Conservation (phyloP, 2,329 filamentous ascomycete species). For the Penicillium aurantiogriseum region DNA sequence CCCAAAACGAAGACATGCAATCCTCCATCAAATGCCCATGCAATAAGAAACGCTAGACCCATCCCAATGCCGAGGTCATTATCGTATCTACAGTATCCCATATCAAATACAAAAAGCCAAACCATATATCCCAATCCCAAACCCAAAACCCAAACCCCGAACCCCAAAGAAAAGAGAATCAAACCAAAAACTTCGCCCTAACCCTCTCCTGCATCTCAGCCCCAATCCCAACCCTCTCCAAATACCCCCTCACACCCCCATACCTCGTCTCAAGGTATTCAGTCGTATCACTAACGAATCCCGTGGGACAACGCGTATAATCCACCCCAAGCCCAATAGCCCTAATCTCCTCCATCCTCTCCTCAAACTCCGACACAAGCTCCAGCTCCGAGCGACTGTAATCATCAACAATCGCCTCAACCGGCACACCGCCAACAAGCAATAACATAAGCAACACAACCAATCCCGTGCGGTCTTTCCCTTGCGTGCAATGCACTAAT, state of each 20-base stretch:
- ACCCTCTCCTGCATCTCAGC: constrained; percentile 44
- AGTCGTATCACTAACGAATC: constrained; percentile 62
- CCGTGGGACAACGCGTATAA: constrained; percentile 65
- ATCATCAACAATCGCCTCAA: constrained; percentile 65
- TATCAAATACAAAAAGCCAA: constrained; percentile 8
- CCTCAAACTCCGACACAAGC: constrained; percentile 60
- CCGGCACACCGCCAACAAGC: constrained; percentile 55
- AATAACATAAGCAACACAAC: constrained; percentile 67
- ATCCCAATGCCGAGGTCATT: constrained; percentile 9
- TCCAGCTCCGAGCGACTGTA: constrained; percentile 66
- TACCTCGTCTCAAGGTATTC: constrained; percentile 60
- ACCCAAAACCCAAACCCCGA: background rate
- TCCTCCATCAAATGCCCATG: background rate
- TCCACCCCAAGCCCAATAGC: constrained; percentile 70
- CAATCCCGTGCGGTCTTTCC: constrained; percentile 80
- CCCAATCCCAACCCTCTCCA: constrained; percentile 61
- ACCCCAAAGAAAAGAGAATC: background rate
- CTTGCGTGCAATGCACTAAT: constrained; percentile 81
- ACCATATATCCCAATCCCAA: background rate
- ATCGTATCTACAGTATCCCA: constrained; percentile 15
- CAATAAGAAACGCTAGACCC: background rate
- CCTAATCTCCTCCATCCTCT: constrained; percentile 65
- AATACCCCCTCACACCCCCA: constrained; percentile 66
- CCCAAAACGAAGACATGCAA: background rate
- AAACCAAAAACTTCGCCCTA: constrained; percentile 27